Conservation (phyloP, 345 rosid genomes). For the Boechera divaricarpa region DNA sequence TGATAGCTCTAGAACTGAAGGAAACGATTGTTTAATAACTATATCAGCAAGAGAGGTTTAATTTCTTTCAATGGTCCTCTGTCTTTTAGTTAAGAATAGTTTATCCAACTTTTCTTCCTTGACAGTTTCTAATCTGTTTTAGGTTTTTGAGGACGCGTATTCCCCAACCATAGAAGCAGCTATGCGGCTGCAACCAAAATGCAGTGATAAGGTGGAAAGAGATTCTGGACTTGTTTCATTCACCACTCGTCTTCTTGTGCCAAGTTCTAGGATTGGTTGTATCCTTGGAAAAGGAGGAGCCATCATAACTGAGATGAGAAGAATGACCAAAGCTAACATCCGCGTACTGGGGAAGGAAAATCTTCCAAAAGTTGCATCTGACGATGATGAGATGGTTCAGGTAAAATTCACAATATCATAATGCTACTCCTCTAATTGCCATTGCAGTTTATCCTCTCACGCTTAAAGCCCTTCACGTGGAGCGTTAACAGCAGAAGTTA, state of each 20-base stretch:
- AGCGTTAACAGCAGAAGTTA: conserved; percentile 13
- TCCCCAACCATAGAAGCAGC: conserved; percentile 95
- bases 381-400: conserved; percentile 99
- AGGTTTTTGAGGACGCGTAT: conserved; percentile 82
- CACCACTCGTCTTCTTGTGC: conserved; percentile 91
- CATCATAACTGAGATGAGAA: conserved; percentile 91
- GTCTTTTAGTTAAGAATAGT: conserved; percentile 8
- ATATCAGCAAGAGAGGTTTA: conserved; percentile 92
- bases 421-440: conserved; percentile 5
- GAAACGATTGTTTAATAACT: conserved; percentile 87
- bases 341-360: conserved; percentile 86
- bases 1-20: conserved; percentile 82
- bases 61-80: conserved; percentile 8
- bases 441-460: conserved; percentile 21
- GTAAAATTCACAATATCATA: conserved; percentile 47
- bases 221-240: conserved; percentile 92
- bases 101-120: conserved; percentile 22
- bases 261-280: conserved; percentile 93
- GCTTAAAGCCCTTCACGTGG: not conserved
- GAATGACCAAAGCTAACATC: conserved; percentile 85
- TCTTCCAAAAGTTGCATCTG: conserved; percentile 87
- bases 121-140: conserved; percentile 28
- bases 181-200: conserved; percentile 82
- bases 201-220: conserved; percentile 92
- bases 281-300: conserved; percentile 94